phyloP scores from a whole-genome alignment of 1,139 yeast genomes.

The Diutina neorugosa region DNA sequence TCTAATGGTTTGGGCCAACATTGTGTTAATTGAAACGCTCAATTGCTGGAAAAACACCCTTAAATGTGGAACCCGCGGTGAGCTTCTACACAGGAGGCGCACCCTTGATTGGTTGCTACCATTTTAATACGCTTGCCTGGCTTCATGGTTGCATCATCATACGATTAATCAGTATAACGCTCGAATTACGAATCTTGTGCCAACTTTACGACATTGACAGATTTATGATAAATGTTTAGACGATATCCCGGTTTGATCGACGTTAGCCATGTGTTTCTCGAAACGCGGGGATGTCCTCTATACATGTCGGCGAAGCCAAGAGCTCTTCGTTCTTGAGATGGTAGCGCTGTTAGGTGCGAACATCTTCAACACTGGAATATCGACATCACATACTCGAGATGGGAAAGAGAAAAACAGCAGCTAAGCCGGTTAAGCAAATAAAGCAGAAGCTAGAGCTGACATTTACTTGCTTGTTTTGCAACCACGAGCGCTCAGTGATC shows the following conservation, averaged over 20 bases:
- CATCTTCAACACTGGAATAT: not conserved
- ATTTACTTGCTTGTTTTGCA: conserved; percentile 88
- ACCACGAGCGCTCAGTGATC: conserved; percentile 85
- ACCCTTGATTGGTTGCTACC: not conserved
- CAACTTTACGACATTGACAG: too few relatives aligned
- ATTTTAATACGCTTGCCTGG: not conserved
- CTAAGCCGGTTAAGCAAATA: conserved; percentile 70
- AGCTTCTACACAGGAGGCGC: not conserved
- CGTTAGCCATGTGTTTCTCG: too few relatives aligned
- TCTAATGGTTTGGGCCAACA: conserved; percentile 22
- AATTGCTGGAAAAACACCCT: not conserved
- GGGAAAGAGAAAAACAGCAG: conserved; percentile 91
- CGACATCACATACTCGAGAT: conserved; percentile 10
- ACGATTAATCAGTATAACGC: not conserved
- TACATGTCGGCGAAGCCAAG: not conserved
- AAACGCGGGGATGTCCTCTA: not conserved
- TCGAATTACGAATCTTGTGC: too few relatives aligned
- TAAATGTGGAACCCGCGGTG: not conserved
- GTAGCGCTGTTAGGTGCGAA: not conserved
- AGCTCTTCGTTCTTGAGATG: not conserved
- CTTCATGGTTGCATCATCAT: not conserved
- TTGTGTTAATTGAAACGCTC: conserved; percentile 6
- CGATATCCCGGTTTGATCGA: too few relatives aligned
- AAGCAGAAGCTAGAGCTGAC: conserved; percentile 75
- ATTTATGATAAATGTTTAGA: too few relatives aligned